Evolutionary conservation across 2,329 filamentous ascomycete species (phyloP).

Genomic region (Paecilomyces fulvus): DNA sequence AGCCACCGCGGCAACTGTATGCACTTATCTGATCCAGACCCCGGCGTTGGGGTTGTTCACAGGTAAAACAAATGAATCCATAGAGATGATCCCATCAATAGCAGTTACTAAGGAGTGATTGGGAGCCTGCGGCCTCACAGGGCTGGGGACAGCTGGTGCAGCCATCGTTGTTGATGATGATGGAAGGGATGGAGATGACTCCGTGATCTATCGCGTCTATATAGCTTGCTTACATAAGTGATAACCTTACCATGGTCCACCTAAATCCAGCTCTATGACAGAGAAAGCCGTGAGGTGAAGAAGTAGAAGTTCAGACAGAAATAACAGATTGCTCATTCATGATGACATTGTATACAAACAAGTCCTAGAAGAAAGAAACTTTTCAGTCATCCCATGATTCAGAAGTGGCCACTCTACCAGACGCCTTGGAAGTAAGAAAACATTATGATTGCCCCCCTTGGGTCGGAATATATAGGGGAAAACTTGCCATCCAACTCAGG

Average conservation of each 20-base stretch:
- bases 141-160: constrained; percentile 9
- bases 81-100: constrained; percentile 1
- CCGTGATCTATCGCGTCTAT: constrained; percentile 2
- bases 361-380: constrained; percentile 1
- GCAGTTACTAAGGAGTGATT: constrained; percentile 1
- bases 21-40: constrained; percentile 18
- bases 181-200: constrained; percentile 1
- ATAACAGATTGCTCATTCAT: background rate
- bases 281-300: background rate
- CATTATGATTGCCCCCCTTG: constrained; percentile 17
- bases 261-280: background rate
- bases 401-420: constrained; percentile 14
- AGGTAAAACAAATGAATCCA: constrained; percentile 4
- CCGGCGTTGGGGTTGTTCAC: constrained; percentile 23
- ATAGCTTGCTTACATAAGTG: constrained; percentile 15
- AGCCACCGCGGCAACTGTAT: constrained; percentile 10
- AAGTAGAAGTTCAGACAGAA: background rate
- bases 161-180: constrained; percentile 16
- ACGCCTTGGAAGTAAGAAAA: constrained; percentile 25
- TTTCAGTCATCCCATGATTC: constrained; percentile 1
- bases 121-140: constrained; percentile 9
- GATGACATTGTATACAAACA: background rate
- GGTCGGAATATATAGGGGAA: constrained; percentile 23
- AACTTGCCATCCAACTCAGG: constrained; percentile 15
- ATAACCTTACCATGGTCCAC: background rate